phyloP scores from a whole-genome alignment of 2,329 filamentous ascomycete genomes.

The Penicillium hordei region DNA sequence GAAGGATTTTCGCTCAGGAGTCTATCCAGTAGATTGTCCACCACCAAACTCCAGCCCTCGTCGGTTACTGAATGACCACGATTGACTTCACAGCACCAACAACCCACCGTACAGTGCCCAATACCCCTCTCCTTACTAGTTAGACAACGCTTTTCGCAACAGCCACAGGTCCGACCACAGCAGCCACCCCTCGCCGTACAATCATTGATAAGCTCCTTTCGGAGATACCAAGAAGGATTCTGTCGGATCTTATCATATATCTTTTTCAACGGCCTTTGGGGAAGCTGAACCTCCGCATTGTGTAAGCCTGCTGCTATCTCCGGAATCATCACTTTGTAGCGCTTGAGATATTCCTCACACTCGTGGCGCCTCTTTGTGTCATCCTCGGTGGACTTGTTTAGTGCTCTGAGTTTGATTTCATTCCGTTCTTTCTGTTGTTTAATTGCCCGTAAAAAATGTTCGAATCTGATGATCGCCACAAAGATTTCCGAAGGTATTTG shows the following conservation, averaged over 20 bases:
- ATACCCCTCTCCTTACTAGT: not conserved
- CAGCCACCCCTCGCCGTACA: not conserved
- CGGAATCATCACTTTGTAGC: not conserved
- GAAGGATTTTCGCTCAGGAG: not conserved
- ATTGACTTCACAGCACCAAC: not conserved
- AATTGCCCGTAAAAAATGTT: not conserved
- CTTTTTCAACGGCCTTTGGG: not conserved
- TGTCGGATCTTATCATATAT: not conserved
- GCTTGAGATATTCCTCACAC: not conserved
- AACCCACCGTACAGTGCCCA: not conserved
- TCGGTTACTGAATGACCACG: not conserved
- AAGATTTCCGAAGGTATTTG: not conserved
- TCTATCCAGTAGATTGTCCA: no score
- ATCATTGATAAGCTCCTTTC: not conserved
- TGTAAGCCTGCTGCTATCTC: not conserved
- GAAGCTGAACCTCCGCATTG: not conserved
- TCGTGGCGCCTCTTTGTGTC: not conserved
- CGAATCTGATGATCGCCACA: not conserved
- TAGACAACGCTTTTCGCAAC: not conserved
- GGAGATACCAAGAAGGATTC: not conserved
- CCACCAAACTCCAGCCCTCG: accelerated
- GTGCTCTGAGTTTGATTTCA: not conserved
- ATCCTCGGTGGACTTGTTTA: not conserved
- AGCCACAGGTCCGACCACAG: not conserved
- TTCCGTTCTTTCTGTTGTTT: not conserved